Evolutionary conservation across 176 grass and related monocot genomes (phyloP), one percentile per base, ranked within the genome.

Genomic region (Thinopyrum elongatum): DNA sequence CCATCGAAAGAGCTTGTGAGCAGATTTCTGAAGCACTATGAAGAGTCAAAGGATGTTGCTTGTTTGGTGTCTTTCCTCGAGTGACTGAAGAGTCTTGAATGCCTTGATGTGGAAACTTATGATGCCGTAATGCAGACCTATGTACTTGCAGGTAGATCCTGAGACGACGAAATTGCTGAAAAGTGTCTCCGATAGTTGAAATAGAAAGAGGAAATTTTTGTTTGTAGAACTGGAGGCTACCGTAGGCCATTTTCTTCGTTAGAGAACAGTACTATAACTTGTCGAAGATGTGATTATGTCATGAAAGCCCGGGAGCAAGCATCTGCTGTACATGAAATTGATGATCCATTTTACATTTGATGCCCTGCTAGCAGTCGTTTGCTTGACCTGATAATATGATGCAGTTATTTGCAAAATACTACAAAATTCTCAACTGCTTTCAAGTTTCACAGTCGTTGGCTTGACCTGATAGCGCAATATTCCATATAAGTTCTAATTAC

Each of bases 81-180:
- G n/a, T n/a, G n/a, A n/a, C n/a, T n/a, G n/a, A n/a, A n/a, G n/a
- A n/a, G n/a, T n/a, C n/a, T n/a, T n/a, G n/a, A n/a, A n/a, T n/a
- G n/a, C n/a, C n/a, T n/a, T n/a, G n/a, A n/a, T n/a, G n/a, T n/a
- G n/a, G n/a, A n/a, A n/a, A n/a, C n/a, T n/a, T n/a, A n/a, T n/a
- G n/a, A n/a, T n/a, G n/a, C n/a, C n/a, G n/a, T n/a, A n/a, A 49
- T 86, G 25, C 17, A 22, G 6, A 88, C 72, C 22, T 86, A 86
- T 67, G 25, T 74, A 23, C 39, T 78, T 25, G 78, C 65, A 7
- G 22, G 78, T 68, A 84, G 57, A 74, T 4, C 77, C 60, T 71
- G 46, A 87, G 39, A 46, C 78, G 38, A 49, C 7, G 36, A 60
- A 76, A 35, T 53, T 84, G 69, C 85, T 87, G 12, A n/a, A 70